Base-by-base conservation (phyloP, 2,329 filamentous ascomycete species). In the Claviceps arundinis region DNA sequence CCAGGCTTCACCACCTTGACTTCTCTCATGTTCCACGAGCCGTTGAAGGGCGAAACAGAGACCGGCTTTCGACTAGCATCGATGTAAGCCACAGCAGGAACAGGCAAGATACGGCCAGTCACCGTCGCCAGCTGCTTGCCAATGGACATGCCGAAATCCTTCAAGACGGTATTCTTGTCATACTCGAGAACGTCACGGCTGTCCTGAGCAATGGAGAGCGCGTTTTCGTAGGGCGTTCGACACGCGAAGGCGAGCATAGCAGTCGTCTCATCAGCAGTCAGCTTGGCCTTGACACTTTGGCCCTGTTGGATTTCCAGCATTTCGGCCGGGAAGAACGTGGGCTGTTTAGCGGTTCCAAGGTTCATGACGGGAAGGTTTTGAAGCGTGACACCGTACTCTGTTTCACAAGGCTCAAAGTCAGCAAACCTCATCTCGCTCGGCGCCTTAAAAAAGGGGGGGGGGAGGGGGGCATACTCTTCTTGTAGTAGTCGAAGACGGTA, bases 231-330 rank as follows among this genome's bases (percentile, higher is more conserved):
- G 0, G 87, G 87, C 0, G 69, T 69, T 4, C 84, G 77, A 52
- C 84, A 87, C 1, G 88, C 84, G 62, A 88, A 87, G 0, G 68
- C 68, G 46, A 91, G 80, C 87, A 93, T 90, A 0, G 69, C 60
- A 0, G 75, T 72, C 0, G 84, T 86, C 61, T 91, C 84, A 0
- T 72, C 65, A 0, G 74, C 70, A 0, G 64, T 73, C 16, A 90
- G 70, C 59, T 82, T 81, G 4, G 75, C 68, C 41, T 76, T 78
- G 22, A 81, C 73, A 0, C 76, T 65, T 60, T 93, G 87, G 0
- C 85, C 85, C 1, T 77, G 73, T 8, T 80, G 62, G 2, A 93
- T 74, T 4, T 70, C 65, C 56, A 85, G 82, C 5, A 82, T 69
- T 62, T 90, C 84, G 0, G 79, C 76, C 0, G 86, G 85, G 40